Conservation (phyloP, 495 filamentous ascomycete species). For the Massariosphaeria phaeospora region DNA sequence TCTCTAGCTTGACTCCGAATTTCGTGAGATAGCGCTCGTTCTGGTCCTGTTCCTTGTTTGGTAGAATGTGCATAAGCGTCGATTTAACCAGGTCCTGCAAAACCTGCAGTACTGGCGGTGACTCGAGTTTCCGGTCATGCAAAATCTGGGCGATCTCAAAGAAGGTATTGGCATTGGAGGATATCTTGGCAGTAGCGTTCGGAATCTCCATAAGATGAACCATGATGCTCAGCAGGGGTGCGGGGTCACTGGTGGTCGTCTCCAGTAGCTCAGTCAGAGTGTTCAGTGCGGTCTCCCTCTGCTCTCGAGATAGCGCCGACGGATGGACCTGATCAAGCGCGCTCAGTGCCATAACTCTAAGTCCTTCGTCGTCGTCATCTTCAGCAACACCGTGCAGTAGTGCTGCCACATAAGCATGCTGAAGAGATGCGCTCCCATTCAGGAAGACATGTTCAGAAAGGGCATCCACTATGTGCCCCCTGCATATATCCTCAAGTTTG, state of each 20-base stretch:
- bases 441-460: conserved; percentile 5
- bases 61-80: conserved; percentile 10
- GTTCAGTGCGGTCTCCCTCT: conserved; percentile 19
- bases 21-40: conserved; percentile 12
- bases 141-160: conserved; percentile 13
- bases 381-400: neutral
- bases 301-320: conserved; percentile 3
- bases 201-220: conserved; percentile 23
- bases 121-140: conserved; percentile 9
- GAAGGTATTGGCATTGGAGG: neutral
- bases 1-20: neutral
- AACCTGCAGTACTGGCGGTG: neutral
- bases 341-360: neutral
- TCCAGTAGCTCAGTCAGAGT: conserved; percentile 5
- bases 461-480: neutral
- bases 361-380: neutral
- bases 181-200: conserved; percentile 28
- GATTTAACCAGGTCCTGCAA: conserved; percentile 7
- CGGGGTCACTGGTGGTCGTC: neutral
- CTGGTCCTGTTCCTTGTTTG: conserved; percentile 19
- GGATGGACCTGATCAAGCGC: conserved; percentile 3
- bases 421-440: neutral
- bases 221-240: conserved; percentile 11
- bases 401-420: neutral
- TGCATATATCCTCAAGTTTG: neutral